Evolutionary conservation across 2,329 filamentous ascomycete species (phyloP), one percentile per base, ranked within the genome.

Genomic region (Trichothecium roseum): DNA sequence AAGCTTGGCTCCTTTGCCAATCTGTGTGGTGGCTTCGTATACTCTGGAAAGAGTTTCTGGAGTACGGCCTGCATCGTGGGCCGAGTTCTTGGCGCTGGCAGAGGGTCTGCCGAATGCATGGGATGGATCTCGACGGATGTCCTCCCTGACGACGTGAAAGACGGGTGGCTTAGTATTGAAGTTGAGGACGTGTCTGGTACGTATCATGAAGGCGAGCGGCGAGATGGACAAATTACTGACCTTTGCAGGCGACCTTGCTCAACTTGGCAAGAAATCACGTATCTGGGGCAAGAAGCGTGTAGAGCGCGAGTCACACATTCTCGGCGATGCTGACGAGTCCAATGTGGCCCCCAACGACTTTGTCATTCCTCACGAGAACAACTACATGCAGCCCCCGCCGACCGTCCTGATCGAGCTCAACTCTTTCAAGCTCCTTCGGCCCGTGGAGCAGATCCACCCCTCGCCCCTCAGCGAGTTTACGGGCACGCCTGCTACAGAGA

Each of bases 91-190:
- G 76, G 76, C 20, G 76, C 75, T 18, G 71, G 73, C 7, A 68
- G 68, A 36, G 75, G 74, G 3, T 69, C 75, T 13, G 68, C 68
- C 1, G 77, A 81, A 49, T 77, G 77, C 49, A 75, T 81, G 73
- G 77, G 77, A 35, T 80, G 78, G 78, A 63, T 82, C 36, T 78
- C 74, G 9, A 77, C 70, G 20, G 69, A 76, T 36, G 63, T 80
- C 14, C 47, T 66, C 2, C 76, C 76, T 0, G 51, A 60, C 10
- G 68, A 64, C 0, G 46, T 69, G 13, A 67, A 74, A 6, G 68
- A 76, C 32, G 72, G 74, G 8, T 79, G 75, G 72, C 53, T 78
- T 14, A 69, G 74, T 38, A 64, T 80, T 32, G 66, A 73, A 16
- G 67, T 68, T 12, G 66, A 74, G 35, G 62, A 72, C 35, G 60